These are phyloP conservation scores for Aspergillus biplanus DNA, from an alignment of 495 filamentous ascomycete species.

Conservation along the genomic window DNA sequence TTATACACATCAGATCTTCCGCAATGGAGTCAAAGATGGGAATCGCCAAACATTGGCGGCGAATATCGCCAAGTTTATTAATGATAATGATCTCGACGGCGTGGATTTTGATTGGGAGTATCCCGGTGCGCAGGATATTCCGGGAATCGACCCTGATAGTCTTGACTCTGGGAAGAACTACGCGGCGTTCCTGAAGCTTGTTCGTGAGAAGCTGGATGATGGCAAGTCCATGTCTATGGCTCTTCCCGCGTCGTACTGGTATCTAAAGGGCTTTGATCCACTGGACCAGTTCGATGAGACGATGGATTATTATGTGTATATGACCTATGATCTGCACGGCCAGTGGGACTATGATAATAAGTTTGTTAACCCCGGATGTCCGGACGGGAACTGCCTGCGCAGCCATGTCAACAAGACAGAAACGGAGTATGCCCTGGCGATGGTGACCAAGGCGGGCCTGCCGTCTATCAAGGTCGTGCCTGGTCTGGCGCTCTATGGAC, in stretches of 20 bases:
- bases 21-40: slow-evolving; percentile 33
- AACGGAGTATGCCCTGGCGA: slow-evolving; percentile 6
- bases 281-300: background rate
- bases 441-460: slow-evolving; percentile 6
- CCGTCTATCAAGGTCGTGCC: slow-evolving; percentile 1
- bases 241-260: background rate
- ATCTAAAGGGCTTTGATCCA: background rate
- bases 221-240: background rate
- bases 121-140: slow-evolving; percentile 1
- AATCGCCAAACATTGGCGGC: slow-evolving; percentile 28
- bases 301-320: slow-evolving; percentile 1
- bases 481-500: slow-evolving; percentile 10
- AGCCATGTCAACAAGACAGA: slow-evolving; percentile 13
- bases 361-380: slow-evolving; percentile 8
- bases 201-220: background rate
- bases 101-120: slow-evolving; percentile 8
- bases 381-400: slow-evolving; percentile 10
- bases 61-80: slow-evolving; percentile 25
- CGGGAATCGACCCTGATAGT: background rate
- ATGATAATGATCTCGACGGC: background rate
- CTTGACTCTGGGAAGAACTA: background rate
- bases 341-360: slow-evolving; percentile 13
- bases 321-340: slow-evolving; percentile 15
- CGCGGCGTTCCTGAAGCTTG: background rate
- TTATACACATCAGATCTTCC: slow-evolving; percentile 39